Evolutionary conservation across 495 filamentous ascomycete species (phyloP).

Genomic region (Cercophora newfieldiana): DNA sequence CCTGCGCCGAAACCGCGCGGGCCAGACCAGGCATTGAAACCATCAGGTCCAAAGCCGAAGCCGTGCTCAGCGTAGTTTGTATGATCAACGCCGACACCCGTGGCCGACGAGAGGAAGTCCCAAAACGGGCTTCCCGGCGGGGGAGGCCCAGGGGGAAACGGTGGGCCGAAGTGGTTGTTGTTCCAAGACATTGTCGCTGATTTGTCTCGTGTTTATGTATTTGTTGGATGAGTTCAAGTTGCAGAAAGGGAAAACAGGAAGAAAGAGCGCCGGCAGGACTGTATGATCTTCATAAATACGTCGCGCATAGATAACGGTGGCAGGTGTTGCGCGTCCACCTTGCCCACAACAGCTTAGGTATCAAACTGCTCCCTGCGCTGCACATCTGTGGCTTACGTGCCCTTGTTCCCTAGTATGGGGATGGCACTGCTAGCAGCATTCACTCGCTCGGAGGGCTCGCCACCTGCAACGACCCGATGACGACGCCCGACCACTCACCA

Average conservation of each 20-base stretch:
- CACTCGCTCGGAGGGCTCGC: too few relatives aligned
- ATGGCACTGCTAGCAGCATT: too few relatives aligned
- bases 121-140: slow-evolving; percentile 24
- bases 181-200: not conserved
- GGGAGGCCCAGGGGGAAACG: not conserved
- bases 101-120: slow-evolving; percentile 33
- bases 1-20: slow-evolving; percentile 22
- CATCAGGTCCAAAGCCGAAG: slow-evolving; percentile 26
- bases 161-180: not conserved
- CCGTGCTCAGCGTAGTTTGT: slow-evolving; percentile 21
- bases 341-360: too few relatives aligned
- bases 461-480: not conserved
- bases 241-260: not conserved
- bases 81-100: slow-evolving; percentile 37
- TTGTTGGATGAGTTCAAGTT: not conserved
- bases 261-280: not conserved
- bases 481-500: not conserved
- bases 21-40: slow-evolving; percentile 29
- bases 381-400: not conserved
- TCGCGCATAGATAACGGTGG: not conserved
- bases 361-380: not conserved
- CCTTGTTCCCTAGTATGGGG: too few relatives aligned
- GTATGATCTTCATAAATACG: not conserved
- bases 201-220: not conserved
- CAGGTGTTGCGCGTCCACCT: not conserved